Evolutionary conservation across 139 green algal genomes (phyloP), one percentile per base, ranked within the genome.

Genomic region (Coelastrella sp.): DNA sequence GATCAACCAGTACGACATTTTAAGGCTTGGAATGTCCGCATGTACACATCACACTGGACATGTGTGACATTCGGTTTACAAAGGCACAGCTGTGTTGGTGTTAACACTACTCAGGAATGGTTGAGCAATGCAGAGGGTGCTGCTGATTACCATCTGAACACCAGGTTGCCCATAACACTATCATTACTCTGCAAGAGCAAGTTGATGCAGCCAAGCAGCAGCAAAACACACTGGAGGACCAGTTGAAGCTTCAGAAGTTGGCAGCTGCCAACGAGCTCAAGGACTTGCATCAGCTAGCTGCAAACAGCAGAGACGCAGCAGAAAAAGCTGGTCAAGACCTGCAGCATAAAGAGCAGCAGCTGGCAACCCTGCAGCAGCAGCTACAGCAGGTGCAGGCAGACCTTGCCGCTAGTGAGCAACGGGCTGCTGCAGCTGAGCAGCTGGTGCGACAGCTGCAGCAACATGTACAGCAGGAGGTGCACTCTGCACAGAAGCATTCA

Each of bases 361-460:
- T 41, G 60, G 41, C 9, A 41, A 83, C 30, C 41, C 25, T 75
- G 62, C 59, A 84, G 60, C 60, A 84, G 27, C 40, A 84, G 60
- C 27, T 84, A 3, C 21, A 57, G 25, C 40, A 32, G 43, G 37
- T 74, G 59, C 34, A 50, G 34, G 37, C n/a, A 17, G 40, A 84
- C 38, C 41, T 84, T 27, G 78, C 60, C 11, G 23, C 23, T n/a
- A 60, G 40, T 2, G 60, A 75, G n/a, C 19, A 64, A 25, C 37
- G 60, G 37, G 41, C 62, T 35, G 60, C 60, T 37, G 60, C 32
- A 38, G 5, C 62, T 3, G n/a, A 67, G 60, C 60, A 76, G 60
- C 40, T 76, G 27, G 78, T 66, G n/a, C 19, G 6, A 3, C 35
- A 62, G 40, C 38, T 84, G 78, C 60, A 84, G 62, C 25, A 57